Percentiles rank a stretch among this genome's conserved stretches.
phyloP scores from a whole-genome alignment of 345 rosid species.

The Salix arbutifolia region DNA sequence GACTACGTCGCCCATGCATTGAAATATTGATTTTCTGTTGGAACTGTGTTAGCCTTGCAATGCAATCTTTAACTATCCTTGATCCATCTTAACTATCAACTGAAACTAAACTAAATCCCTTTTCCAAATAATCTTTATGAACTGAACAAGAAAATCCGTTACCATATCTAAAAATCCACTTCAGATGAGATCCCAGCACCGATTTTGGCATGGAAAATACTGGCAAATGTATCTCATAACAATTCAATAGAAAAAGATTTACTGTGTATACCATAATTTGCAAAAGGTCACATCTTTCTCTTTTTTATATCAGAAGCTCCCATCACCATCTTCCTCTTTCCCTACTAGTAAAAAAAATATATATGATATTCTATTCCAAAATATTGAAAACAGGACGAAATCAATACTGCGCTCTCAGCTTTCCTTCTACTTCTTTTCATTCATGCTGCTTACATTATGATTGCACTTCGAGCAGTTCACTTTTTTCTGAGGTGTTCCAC shows the following conservation, averaged over 20 bases:
- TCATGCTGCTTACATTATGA: neutral
- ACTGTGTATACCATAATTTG: neutral
- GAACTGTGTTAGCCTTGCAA: no score
- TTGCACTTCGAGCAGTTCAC: neutral
- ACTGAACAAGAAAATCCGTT: neutral
- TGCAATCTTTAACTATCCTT: no score
- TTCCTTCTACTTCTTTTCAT: neutral
- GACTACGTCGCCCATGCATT: neutral
- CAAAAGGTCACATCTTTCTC: neutral
- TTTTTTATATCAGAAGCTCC: neutral
- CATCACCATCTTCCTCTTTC: neutral
- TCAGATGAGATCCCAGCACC: neutral
- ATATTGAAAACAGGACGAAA: neutral
- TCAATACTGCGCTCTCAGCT: neutral
- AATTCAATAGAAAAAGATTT: neutral
- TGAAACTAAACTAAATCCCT: no score
- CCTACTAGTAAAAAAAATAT: no score
- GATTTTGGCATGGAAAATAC: neutral
- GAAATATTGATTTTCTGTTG: no score
- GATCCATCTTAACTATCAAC: no score
- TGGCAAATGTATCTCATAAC: neutral
- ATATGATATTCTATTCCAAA: neutral
- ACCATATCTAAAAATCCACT: neutral
- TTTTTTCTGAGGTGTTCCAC: neutral
- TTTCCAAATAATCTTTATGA: neutral